phyloP scores from a whole-genome alignment of 192 early-diverging fungal genomes.

The Phlyctochytrium planicorne region DNA sequence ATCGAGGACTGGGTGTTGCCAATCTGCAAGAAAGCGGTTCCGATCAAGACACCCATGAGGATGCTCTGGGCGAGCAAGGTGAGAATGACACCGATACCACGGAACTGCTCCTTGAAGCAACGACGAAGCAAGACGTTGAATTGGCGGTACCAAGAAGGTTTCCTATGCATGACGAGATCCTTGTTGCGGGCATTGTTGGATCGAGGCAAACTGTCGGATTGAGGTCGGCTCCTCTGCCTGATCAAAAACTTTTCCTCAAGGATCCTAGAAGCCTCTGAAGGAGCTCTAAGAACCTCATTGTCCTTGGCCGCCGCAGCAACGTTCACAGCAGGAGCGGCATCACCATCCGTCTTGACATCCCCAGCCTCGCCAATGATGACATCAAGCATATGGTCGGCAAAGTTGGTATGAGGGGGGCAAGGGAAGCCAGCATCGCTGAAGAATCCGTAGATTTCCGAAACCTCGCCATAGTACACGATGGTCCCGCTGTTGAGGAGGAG shows the following conservation, averaged over 20 bases:
- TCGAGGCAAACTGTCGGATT: background rate
- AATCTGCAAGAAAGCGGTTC: conserved; percentile 20
- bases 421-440: conserved; percentile 36
- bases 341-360: background rate
- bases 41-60: conserved; percentile 44
- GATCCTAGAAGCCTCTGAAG: conserved; percentile 18
- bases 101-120: conserved; percentile 37
- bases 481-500: conserved; percentile 66
- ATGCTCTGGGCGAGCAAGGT: conserved; percentile 55
- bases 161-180: background rate
- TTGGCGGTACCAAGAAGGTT: conserved; percentile 3
- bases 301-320: too few species aligned
- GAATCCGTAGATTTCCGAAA: conserved; percentile 27
- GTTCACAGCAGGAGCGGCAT: too few species aligned
- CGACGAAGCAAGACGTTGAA: conserved; percentile 34
- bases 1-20: conserved; percentile 16
- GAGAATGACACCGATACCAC: conserved; percentile 40
- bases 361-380: conserved; percentile 38
- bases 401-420: conserved; percentile 44
- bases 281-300: background rate
- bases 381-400: conserved; percentile 49
- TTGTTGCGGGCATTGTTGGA: background rate
- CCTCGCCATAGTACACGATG: conserved; percentile 45
- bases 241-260: conserved; percentile 35
- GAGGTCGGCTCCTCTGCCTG: background rate